Evolutionary conservation across 2,329 filamentous ascomycete genomes (phyloP).

Genomic region (Leptographium flavum): DNA sequence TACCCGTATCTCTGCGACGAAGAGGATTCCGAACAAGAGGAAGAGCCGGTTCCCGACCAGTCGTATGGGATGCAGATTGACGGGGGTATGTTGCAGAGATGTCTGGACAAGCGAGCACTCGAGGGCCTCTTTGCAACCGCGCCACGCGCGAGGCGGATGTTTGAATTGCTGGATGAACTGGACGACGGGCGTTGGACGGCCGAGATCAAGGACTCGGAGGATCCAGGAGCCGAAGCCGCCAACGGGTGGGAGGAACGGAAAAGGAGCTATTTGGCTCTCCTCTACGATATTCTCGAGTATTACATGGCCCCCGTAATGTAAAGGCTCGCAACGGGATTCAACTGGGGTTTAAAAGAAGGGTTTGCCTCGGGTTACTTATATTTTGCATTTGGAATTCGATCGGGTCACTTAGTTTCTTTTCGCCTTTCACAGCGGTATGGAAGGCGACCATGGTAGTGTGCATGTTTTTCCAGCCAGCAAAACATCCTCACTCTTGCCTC

Average conservation of each 20-base stretch:
- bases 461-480: too few relatives aligned
- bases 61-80: conserved; percentile 47
- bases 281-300: conserved; percentile 40
- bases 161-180: conserved; percentile 32
- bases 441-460: too few relatives aligned
- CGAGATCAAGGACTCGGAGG: not conserved
- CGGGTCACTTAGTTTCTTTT: not conserved
- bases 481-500: not conserved
- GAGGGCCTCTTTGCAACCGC: conserved; percentile 24
- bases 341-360: not conserved
- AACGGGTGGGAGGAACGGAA: conserved; percentile 11
- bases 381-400: not conserved
- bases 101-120: conserved; percentile 31
- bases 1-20: conserved; percentile 31
- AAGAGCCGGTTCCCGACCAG: conserved; percentile 23
- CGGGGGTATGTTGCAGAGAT: conserved; percentile 47
- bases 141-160: conserved; percentile 25
- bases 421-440: too few relatives aligned
- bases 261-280: conserved; percentile 28
- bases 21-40: conserved; percentile 8
- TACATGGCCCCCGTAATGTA: conserved; percentile 36
- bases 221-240: conserved; percentile 16
- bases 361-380: not conserved
- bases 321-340: not conserved
- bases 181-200: conserved; percentile 29